These are phyloP conservation scores for Basipetospora chlamydospora DNA, from an alignment of 2,329 filamentous ascomycete genomes.

Conservation along the genomic window DNA sequence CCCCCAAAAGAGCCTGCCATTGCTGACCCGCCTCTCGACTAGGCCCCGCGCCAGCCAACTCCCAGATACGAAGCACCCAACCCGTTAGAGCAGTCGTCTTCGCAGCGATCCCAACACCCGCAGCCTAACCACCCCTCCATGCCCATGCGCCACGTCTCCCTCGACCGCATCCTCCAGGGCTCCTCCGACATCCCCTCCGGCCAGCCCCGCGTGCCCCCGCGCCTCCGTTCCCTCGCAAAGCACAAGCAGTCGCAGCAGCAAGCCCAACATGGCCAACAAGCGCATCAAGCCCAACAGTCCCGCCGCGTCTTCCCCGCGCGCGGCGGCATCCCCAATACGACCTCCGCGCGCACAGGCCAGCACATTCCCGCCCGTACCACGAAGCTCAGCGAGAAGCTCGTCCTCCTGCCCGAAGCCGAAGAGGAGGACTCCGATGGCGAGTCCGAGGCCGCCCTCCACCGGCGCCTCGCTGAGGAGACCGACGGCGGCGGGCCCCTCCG, in stretches of 20 bases:
- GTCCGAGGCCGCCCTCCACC: constrained; percentile 26
- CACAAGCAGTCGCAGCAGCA: constrained; percentile 14
- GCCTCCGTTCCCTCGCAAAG: constrained; percentile 23
- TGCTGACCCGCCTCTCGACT: no score
- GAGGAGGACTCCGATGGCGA: constrained; percentile 38
- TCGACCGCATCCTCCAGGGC: constrained; percentile 91
- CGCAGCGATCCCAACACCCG: neutral
- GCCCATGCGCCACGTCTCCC: constrained; percentile 65
- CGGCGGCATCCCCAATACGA: constrained; percentile 24
- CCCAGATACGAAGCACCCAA: no score
- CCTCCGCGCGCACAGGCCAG: constrained; percentile 28
- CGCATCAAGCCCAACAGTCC: constrained; percentile 11
- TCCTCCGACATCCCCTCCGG: constrained; percentile 90
- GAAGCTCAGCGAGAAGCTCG: constrained; percentile 94
- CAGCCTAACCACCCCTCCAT: constrained; percentile 6
- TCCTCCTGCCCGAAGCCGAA: constrained; percentile 72
- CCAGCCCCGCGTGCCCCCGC: constrained; percentile 63
- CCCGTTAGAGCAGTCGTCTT: neutral
- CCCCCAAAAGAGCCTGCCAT: no score
- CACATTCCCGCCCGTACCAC: constrained; percentile 72
- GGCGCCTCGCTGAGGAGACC: constrained; percentile 28
- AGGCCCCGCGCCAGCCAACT: neutral
- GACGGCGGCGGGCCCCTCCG: constrained; percentile 50
- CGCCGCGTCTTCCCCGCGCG: constrained; percentile 16
- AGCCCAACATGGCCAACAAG: no score